Evolutionary conservation across 2,329 filamentous ascomycete species (phyloP).

Genomic region (Cladosporium cucumerinum): DNA sequence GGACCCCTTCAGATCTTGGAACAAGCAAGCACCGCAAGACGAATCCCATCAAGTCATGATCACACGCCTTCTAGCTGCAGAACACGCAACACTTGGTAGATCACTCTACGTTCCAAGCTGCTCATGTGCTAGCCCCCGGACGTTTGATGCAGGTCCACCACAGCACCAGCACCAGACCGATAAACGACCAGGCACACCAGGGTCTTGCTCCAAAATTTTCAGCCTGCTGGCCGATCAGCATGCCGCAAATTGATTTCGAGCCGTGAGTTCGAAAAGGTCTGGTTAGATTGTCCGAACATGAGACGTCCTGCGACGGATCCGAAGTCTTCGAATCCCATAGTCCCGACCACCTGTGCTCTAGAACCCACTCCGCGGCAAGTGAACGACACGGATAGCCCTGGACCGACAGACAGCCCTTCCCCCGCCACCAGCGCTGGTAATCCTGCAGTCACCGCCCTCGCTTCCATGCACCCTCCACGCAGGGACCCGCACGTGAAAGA

Average conservation of each 20-base stretch:
- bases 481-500: neutral
- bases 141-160: neutral
- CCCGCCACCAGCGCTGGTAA: neutral
- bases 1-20: neutral
- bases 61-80: neutral
- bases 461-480: neutral
- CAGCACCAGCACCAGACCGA: neutral
- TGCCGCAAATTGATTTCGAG: neutral
- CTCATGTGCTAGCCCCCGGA: neutral
- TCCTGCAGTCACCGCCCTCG: neutral
- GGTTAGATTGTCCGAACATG: neutral
- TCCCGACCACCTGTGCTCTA: neutral
- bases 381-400: neutral
- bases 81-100: conserved; percentile 7
- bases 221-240: neutral
- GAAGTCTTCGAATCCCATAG: neutral
- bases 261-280: neutral
- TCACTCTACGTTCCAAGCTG: neutral
- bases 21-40: neutral
- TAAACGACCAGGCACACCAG: neutral
- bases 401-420: neutral
- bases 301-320: neutral
- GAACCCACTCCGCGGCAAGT: neutral
- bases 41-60: neutral
- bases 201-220: neutral